These are phyloP conservation scores for Conticribra weissflogii DNA, from an alignment of 108 stramenopile genomes.

Conservation along the genomic window DNA sequence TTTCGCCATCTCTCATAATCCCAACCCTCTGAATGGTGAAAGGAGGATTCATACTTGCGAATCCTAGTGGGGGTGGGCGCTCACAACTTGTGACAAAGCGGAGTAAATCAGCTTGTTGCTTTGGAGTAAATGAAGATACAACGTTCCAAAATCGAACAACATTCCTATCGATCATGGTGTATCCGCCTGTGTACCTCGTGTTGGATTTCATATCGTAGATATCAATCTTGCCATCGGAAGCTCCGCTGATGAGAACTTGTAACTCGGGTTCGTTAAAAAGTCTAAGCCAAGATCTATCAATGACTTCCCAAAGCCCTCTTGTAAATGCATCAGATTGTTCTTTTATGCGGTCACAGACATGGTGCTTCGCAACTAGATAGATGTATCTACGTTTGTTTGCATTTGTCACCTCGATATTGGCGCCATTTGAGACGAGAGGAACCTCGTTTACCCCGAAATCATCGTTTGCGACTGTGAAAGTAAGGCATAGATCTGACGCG, in stretches of 20 bases:
- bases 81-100: conserved; percentile 98
- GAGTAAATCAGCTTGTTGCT: conserved; percentile 89
- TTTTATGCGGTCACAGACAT: conserved; percentile 89
- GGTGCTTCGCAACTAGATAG: conserved; percentile 93
- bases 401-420: conserved; percentile 82
- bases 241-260: conserved; percentile 92
- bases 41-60: conserved; percentile 92
- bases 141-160: conserved; percentile 93
- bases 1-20: conserved; percentile 86
- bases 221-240: conserved; percentile 87
- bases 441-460: conserved; percentile 89
- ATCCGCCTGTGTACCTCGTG: conserved; percentile 92
- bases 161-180: conserved; percentile 77
- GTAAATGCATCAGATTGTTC: conserved; percentile 94
- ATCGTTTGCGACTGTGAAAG: conserved; percentile 91
- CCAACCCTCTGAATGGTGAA: conserved; percentile 95
- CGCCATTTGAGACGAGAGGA: conserved; percentile 88
- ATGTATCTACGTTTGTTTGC: conserved; percentile 81
- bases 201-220: conserved; percentile 90
- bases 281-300: conserved; percentile 87
- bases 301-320: conserved; percentile 93
- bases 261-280: conserved; percentile 97
- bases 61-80: conserved; percentile 96
- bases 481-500: conserved; percentile 90
- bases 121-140: conserved; percentile 64